Conservation (phyloP, 2,329 filamentous ascomycete genomes). For the Hypoxylon sp. region DNA sequence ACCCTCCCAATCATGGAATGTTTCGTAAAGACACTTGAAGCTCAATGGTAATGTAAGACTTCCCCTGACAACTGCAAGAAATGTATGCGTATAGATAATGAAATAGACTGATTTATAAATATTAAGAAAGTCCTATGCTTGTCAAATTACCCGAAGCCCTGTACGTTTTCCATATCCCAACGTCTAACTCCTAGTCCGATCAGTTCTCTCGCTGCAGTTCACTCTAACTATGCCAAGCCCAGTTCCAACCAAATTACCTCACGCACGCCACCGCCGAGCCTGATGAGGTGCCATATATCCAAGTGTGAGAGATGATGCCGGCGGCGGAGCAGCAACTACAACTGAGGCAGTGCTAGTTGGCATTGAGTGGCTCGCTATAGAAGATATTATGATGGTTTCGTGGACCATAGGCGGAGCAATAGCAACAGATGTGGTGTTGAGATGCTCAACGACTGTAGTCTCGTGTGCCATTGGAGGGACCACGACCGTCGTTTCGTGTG, state of each 20-base stretch:
- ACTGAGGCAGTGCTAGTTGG: neutral
- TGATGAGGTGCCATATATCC: conserved; percentile 27
- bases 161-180: conserved; percentile 11
- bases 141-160: conserved; percentile 6
- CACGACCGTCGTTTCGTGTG: conserved; percentile 6
- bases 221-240: no score
- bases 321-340: neutral
- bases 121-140: conserved; percentile 28
- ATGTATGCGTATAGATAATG: conserved; percentile 14
- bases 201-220: neutral
- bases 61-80: no score
- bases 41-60: no score
- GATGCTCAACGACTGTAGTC: conserved; percentile 8
- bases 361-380: neutral
- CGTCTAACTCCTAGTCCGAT: conserved; percentile 9
- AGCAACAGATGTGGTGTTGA: conserved; percentile 13
- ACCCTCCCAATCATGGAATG: no score
- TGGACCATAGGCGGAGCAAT: conserved; percentile 13
- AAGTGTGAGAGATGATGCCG: conserved; percentile 19
- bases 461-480: conserved; percentile 10
- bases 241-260: no score
- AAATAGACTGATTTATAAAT: conserved; percentile 18
- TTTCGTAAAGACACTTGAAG: no score
- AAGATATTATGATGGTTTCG: conserved; percentile 5
- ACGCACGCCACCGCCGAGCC: conserved; percentile 27